phyloP scores from a whole-genome alignment of 73 alveolate genomes.

The Uronychia setigera region DNA sequence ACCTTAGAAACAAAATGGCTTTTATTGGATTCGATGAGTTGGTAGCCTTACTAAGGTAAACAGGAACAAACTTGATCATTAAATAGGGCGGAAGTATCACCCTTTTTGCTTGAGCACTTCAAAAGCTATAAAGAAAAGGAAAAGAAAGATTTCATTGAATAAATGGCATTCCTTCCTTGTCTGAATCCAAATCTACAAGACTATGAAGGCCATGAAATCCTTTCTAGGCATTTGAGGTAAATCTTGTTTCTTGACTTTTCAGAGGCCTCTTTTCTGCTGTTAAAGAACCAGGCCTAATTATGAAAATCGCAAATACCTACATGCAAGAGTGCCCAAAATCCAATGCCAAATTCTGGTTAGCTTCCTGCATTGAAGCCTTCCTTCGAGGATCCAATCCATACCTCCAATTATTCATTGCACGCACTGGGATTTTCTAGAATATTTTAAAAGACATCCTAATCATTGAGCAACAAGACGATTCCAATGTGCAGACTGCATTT shows the following conservation, averaged over 20 bases:
- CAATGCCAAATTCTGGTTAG: conserved; percentile 68
- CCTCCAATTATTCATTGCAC: conserved; percentile 57
- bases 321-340: conserved; percentile 66
- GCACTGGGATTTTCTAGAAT: conserved; percentile 62
- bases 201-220: conserved; percentile 9
- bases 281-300: conserved; percentile 46
- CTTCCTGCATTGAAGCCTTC: conserved; percentile 69
- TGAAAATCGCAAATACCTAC: conserved; percentile 51
- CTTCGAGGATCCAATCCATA: conserved; percentile 73
- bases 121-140: conserved; percentile 18
- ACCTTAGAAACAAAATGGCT: conserved; percentile 64
- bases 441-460: conserved; percentile 64
- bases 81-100: conserved; percentile 38
- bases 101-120: not conserved
- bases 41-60: conserved; percentile 35
- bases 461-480: conserved; percentile 64
- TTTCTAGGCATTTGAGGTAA: conserved; percentile 25
- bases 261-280: conserved; percentile 37
- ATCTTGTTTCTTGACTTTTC: too few species aligned
- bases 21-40: conserved; percentile 64
- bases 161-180: conserved; percentile 33
- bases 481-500: conserved; percentile 68
- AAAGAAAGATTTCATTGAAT: conserved; percentile 47
- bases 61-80: too few species aligned
- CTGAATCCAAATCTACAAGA: conserved; percentile 33